Conservation (phyloP, 2,329 filamentous ascomycete genomes). For the Samsoniella hepiali region DNA sequence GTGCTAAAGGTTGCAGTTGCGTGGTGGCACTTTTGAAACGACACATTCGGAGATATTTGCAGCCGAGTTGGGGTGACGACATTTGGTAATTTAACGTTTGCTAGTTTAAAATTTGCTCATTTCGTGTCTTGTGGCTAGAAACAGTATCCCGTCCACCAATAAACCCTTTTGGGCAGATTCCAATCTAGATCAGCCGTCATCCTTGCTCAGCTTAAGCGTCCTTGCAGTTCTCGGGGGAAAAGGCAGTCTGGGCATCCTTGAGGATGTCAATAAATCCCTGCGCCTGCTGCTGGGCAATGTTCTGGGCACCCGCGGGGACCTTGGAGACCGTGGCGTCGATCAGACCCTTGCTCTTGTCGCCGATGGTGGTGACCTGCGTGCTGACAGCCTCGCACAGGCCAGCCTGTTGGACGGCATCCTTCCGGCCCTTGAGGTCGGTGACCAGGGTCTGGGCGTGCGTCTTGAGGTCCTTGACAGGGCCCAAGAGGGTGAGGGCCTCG, state of each 20-base stretch:
- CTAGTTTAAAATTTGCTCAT: too few relatives aligned
- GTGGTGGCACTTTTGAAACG: too few relatives aligned
- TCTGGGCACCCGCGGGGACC: background rate
- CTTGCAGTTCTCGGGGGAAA: conserved; percentile 2
- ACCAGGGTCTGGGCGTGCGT: background rate
- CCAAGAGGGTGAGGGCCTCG: conserved; percentile 22
- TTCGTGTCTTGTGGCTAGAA: too few relatives aligned
- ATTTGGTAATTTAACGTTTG: too few relatives aligned
- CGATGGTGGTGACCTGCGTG: background rate
- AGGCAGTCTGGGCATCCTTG: background rate
- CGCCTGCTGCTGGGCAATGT: conserved; percentile 6
- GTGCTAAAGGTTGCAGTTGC: too few relatives aligned
- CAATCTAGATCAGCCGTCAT: background rate
- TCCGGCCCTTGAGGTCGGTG: conserved; percentile 21
- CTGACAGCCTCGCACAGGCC: background rate
- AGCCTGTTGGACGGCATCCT: background rate
- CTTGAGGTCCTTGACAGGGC: conserved; percentile 24
- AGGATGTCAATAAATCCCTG: conserved; percentile 5
- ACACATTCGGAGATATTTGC: too few relatives aligned
- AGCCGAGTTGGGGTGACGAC: too few relatives aligned
- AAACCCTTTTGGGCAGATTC: background rate
- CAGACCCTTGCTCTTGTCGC: conserved; percentile 4
- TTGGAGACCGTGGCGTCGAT: conserved; percentile 10
- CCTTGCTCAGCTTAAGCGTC: background rate
- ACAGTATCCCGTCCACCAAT: too few relatives aligned